phyloP scores from a whole-genome alignment of 371 early-diverging fungal genomes.

The Zychaea mexicana region DNA sequence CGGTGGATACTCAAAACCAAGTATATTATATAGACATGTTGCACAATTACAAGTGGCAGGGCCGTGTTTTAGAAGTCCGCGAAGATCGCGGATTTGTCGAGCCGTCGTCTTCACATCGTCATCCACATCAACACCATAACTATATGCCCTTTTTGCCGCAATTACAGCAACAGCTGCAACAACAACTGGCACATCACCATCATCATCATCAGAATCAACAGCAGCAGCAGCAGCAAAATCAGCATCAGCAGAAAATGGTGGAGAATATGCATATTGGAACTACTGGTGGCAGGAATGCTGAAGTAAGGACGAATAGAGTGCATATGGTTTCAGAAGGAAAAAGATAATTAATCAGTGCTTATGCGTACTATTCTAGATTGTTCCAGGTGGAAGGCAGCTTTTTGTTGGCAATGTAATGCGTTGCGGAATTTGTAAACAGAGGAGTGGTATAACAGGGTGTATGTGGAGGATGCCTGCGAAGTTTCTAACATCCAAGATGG shows the following conservation, averaged over 20 bases:
- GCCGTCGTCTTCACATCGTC: neutral
- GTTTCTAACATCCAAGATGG: too few species aligned
- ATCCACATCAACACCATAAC: neutral
- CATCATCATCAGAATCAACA: too few species aligned
- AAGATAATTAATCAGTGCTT: too few species aligned
- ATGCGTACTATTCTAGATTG: neutral
- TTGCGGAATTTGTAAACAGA: too few species aligned
- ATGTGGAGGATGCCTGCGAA: too few species aligned
- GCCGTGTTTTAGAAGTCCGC: constrained; percentile 72
- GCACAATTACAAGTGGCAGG: constrained; percentile 72
- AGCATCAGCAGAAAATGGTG: neutral
- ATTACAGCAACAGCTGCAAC: neutral
- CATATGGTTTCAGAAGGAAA: neutral
- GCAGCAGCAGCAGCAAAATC: neutral
- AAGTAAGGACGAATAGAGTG: too few species aligned
- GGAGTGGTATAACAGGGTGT: too few species aligned
- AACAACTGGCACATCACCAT: neutral
- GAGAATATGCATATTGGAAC: neutral
- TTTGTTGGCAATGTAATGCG: constrained; percentile 73
- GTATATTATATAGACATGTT: constrained; percentile 60
- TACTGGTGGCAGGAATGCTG: neutral
- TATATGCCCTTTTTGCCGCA: neutral
- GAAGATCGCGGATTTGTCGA: constrained; percentile 60
- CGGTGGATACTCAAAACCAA: too few species aligned
- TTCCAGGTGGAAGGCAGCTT: constrained; percentile 50